Base-by-base conservation (phyloP, 352 stramenopile genomes). In the Phytophthora chlamydospora region DNA sequence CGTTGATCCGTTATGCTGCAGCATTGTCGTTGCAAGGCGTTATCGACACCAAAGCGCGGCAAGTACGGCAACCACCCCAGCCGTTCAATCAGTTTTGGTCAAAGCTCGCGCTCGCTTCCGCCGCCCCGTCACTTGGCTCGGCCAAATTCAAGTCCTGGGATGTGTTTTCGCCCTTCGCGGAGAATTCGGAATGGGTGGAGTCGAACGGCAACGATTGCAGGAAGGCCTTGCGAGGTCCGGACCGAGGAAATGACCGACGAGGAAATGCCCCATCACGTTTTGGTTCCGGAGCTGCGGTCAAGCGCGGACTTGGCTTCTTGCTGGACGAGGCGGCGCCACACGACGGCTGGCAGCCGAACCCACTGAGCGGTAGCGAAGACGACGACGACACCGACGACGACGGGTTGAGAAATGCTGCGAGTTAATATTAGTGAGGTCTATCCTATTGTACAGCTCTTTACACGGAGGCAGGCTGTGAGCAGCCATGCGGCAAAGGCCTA, bases 391-490 rank as follows among this genome's bases (percentile, higher is more conserved):
- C 12, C n/a, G n/a, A n/a, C n/a, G n/a, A 14, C 4, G 16, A 29
- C 4, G 6, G 16, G 31, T 31, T 16, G 42, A 32, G 57, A 66
- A 55, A 61, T 61, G 59, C 54, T 54, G 61, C 48, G 33, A 54
- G 51, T 67, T 76, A 72, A 73, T 76, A 75, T 71, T 71, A 69
- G 52, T 73, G 58, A 55, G 60, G 43, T 82, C 73, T 82, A 82
- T 77, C 73, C 67, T 82, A 82, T 79, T 60, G 73, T 82, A 82
- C 73, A 82, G 67, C 68, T 76, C 59, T 74, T 76, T 64, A 71
- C 62, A 74, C 45, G 41, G 53, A 65, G 52, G 70, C 6, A 63
- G 62, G 58, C 60, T 71, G 68, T 71, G 16, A 19, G 13, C 14
- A 21, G 33, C 33, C 31, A 17, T 31, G 44, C 3, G 39, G 21